A percentile compares a stretch with the other conserved stretches of the same genome.
Evolutionary conservation across 2,329 filamentous ascomycete genomes (phyloP).

Genomic region (Elsinoe necatrix): DNA sequence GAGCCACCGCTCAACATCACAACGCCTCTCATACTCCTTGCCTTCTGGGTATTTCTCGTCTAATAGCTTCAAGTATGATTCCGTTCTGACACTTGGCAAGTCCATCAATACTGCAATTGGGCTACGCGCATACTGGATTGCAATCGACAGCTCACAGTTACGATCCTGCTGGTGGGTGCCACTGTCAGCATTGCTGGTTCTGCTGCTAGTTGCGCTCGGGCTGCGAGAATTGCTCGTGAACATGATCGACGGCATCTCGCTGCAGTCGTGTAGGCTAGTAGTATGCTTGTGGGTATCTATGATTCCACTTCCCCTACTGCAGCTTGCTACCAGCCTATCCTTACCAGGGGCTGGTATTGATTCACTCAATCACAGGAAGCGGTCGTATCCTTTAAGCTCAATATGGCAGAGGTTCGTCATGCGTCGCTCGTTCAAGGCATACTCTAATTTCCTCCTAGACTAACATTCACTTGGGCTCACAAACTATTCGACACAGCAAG

Average conservation of each 20-base stretch:
- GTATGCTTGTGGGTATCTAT: background rate
- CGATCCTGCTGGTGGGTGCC: too few species aligned
- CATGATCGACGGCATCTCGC: background rate
- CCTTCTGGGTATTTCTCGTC: background rate
- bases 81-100: background rate
- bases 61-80: background rate
- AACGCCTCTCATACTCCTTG: background rate
- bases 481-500: background rate
- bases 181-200: background rate
- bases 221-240: background rate
- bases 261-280: background rate
- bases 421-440: background rate
- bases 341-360: background rate
- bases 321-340: background rate
- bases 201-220: background rate
- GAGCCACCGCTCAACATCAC: background rate
- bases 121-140: background rate
- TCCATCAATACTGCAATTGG: background rate
- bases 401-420: background rate
- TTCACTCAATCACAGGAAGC: background rate
- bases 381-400: background rate
- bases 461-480: background rate
- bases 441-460: background rate
- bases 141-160: too few species aligned
- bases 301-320: background rate